Base-by-base conservation (phyloP, 2,329 filamentous ascomycete genomes). In the Ceratocystis colombiana region DNA sequence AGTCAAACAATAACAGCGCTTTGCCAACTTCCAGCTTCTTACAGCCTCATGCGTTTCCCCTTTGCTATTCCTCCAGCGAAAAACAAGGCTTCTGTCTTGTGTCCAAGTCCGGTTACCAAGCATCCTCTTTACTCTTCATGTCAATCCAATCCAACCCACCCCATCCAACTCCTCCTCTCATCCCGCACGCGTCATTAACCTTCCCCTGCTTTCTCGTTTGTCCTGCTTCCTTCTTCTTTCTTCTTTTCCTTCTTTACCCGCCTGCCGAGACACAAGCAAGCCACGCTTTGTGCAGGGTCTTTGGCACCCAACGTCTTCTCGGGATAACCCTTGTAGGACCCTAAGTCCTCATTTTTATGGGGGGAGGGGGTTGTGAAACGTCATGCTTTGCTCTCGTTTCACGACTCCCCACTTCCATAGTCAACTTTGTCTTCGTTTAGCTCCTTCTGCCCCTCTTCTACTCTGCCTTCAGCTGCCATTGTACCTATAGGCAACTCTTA, bases 181-280 rank as follows among this genome's bases (percentile, higher is more conserved):
- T 50, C 48, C n/a, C n/a, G n/a, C 48, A 20, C 15, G 7, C 22
- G 53, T 25, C 12, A 25, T 59, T n/a, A 2, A 15, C 15, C 30
- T n/a, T 25, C 25, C 28, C 55, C 17, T 8, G 12, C 50, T 25
- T 59, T 28, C 53, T 15, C 15, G 22, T 28, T 28, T 57, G 48
- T 12, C 12, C 53, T 15, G 2, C 15, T 15, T 57, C 22, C 17
- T 57, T 15, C 20, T 25, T 25, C 50, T 25, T 55, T 55, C 22
- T 22, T 22, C 12, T 25, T 33, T 57, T 57, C 28, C 22, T 57
- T 30, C 17, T n/a, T 57, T 30, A 3, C 28, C 22, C 25, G 3
- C 30, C 25, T 59, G 10, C 55, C 55, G 55, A 59, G 55, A 59
- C 55, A 59, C n/a, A n/a, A 20, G 12, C 30, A 53, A 25, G 22